phyloP scores from a whole-genome alignment of 2,329 filamentous ascomycete species.

The Ophiostoma perfectum region DNA sequence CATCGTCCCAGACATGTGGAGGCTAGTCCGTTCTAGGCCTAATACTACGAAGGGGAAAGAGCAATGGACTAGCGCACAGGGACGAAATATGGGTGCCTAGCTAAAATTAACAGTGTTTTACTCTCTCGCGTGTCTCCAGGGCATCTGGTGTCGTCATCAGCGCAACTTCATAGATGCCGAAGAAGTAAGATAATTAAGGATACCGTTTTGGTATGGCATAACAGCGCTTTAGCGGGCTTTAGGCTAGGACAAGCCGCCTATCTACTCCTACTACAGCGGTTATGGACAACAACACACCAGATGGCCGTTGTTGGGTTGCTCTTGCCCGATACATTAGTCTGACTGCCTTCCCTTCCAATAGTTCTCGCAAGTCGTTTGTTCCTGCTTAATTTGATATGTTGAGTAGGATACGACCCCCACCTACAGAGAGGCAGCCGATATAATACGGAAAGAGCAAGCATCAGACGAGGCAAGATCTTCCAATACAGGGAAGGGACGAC shows the following conservation, averaged over 20 bases:
- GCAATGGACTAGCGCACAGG: neutral
- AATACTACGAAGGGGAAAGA: conserved; percentile 4
- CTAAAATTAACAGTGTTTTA: neutral
- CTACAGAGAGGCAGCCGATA: neutral
- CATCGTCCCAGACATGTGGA: neutral
- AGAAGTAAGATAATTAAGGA: neutral
- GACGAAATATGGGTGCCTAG: neutral
- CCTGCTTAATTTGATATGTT: neutral
- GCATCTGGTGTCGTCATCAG: conserved; percentile 7
- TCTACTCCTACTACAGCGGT: neutral
- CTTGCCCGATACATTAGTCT: neutral
- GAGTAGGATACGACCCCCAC: neutral
- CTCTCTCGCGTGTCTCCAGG: neutral
- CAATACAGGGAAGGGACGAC: neutral
- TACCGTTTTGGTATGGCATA: neutral
- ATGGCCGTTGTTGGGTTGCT: neutral
- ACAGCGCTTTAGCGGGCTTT: too few relatives aligned
- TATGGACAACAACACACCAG: neutral
- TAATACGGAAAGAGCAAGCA: neutral
- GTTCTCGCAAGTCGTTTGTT: neutral
- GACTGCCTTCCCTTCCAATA: neutral
- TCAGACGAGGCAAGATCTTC: neutral
- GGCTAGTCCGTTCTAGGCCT: neutral
- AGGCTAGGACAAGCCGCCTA: neutral
- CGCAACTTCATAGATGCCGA: neutral